phyloP scores from a whole-genome alignment of 2,329 filamentous ascomycete genomes.

The Botrytis squamosa region DNA sequence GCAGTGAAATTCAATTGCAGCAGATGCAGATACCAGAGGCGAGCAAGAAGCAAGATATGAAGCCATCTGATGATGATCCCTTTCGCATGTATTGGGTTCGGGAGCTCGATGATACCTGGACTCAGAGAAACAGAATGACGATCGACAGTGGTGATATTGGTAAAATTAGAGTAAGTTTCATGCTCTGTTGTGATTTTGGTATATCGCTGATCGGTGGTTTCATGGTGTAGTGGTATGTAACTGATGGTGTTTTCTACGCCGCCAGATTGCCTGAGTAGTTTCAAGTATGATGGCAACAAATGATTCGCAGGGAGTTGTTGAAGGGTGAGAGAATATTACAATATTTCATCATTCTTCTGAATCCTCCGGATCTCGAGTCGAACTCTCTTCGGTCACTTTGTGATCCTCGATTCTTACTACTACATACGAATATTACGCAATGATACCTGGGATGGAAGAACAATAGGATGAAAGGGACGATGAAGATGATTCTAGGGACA shows the following conservation, averaged over 20 bases:
- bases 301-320: neutral
- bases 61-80: constrained; percentile 59
- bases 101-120: constrained; percentile 60
- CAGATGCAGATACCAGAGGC: constrained; percentile 32
- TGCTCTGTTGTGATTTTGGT: neutral
- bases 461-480: neutral
- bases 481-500: neutral
- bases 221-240: constrained; percentile 54
- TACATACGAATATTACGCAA: neutral
- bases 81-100: constrained; percentile 61
- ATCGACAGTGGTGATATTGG: constrained; percentile 56
- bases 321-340: neutral
- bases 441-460: neutral
- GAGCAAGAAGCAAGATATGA: constrained; percentile 53
- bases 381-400: neutral
- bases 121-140: constrained; percentile 56
- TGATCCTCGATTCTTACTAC: neutral
- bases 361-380: neutral
- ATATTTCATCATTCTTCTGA: neutral
- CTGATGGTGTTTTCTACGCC: constrained; percentile 60
- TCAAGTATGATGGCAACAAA: neutral
- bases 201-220: neutral
- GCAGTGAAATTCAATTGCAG: constrained; percentile 30
- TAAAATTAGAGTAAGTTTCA: constrained; percentile 43
- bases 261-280: constrained; percentile 47